Evolutionary conservation across 2,329 filamentous ascomycete genomes (phyloP), one percentile per base, ranked within the genome.

Genomic region (Penicillium sp.): DNA sequence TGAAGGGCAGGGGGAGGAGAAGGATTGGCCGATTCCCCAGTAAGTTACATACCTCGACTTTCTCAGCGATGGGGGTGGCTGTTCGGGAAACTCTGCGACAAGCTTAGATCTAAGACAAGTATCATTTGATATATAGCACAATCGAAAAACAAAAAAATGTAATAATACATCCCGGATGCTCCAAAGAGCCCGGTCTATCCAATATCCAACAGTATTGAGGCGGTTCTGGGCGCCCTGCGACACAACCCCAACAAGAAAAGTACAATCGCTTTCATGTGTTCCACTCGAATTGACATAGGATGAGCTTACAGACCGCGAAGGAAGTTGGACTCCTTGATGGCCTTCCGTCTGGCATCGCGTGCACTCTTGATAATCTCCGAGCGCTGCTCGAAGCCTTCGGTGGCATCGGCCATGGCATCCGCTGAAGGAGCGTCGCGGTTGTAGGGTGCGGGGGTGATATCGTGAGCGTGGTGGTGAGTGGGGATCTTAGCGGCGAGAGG

Each of bases 271-370:
- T 48, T 45, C 53, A 47, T 21, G 12, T 43, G 31, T 54, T 55
- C 43, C 50, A 62, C 19, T 37, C 17, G 50, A 52, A 42, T 48
- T 21, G 37, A 46, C 4, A 47, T 40, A 40, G 13, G 27, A 53
- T 23, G 29, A 43, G 46, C 41, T 70, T 74, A 80, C 67, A 81
- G 71, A 27, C 77, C 77, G 54, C 76, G 75, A 69, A 81, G 70
- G 73, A 79, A 81, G 71, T 81, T 81, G 40, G 71, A 71, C 60
- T 81, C 78, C 60, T 77, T 71, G 53, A 81, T 80, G 17, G 67
- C 69, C 69, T 78, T 80, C 58, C 78, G 73, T 60, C 78, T 75
- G 6, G 78, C 77, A 17, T 71, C 71, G 57, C 78, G 71, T 25
- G 76, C 74, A 62, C 76, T 79, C 69, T 75, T 77, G 15, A 72